Conservation (phyloP, 1,139 yeast species). For the Geotrichum cucujoidarum region DNA sequence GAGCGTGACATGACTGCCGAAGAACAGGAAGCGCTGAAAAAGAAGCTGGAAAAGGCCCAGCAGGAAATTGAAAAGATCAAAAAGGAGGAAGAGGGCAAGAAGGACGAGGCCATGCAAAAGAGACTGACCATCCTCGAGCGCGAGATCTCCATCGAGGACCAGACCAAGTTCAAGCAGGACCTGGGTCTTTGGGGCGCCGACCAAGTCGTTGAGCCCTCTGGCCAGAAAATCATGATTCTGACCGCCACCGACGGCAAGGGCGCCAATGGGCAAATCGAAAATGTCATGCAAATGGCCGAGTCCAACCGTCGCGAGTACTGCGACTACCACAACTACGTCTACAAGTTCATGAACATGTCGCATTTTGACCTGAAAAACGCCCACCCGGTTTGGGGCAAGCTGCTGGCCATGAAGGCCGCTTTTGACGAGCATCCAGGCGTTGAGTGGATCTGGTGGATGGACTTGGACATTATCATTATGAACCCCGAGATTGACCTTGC, state of each 20-base stretch:
- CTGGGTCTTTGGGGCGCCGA: conserved; percentile 2
- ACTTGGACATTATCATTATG: conserved; percentile 28
- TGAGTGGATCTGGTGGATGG: conserved; percentile 33
- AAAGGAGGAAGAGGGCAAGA: conserved; percentile 13
- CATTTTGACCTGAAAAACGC: conserved; percentile 18
- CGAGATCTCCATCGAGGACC: conserved; percentile 12
- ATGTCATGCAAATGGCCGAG: conserved; percentile 27
- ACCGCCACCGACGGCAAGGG: conserved; percentile 34
- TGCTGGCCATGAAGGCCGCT: conserved; percentile 25
- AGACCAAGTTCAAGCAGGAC: conserved; percentile 8
- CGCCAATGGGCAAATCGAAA: conserved; percentile 24
- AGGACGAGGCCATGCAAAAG: conserved; percentile 16
- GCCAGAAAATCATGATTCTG: conserved; percentile 29
- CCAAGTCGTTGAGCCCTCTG: conserved; percentile 19
- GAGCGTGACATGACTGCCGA: neutral
- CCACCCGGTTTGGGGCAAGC: conserved; percentile 28
- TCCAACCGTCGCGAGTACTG: conserved; percentile 35
- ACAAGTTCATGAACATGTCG: conserved; percentile 30
- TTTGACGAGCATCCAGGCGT: conserved; percentile 26
- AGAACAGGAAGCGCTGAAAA: conserved; percentile 1
- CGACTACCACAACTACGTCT: conserved; percentile 31
- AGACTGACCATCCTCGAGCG: conserved; percentile 7
- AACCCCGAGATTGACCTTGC: conserved; percentile 26
- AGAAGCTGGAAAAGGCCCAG: conserved; percentile 15
- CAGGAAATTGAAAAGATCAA: conserved; percentile 11